A percentile compares a stretch with the other conserved stretches of the same genome.
Evolutionary conservation across 179 eudicot species (phyloP).

Genomic region (Silene coronaria): DNA sequence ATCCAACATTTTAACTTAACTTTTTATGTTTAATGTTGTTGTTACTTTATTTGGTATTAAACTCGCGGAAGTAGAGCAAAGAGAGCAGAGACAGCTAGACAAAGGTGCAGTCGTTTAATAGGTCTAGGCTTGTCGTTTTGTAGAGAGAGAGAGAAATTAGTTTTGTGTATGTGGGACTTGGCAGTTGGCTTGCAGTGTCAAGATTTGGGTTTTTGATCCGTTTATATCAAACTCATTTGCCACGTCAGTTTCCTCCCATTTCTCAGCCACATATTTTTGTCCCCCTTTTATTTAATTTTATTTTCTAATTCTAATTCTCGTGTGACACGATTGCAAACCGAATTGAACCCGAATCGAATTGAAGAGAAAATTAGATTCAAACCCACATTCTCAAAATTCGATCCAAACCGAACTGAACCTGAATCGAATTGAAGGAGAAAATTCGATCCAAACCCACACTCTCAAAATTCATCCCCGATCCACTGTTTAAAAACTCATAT

Average conservation of each 20-base stretch:
- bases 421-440: no score
- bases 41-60: background rate
- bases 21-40: background rate
- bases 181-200: slow-evolving; percentile 20
- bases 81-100: background rate
- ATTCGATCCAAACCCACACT: no score
- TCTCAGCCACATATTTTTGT: slow-evolving; percentile 65
- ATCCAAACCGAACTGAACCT: no score
- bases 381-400: no score
- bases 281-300: background rate
- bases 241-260: slow-evolving; percentile 43
- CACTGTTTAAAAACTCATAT: no score
- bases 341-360: no score
- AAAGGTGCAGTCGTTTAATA: background rate
- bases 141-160: background rate
- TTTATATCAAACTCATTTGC: slow-evolving; percentile 33
- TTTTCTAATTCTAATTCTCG: no score
- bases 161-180: slow-evolving; percentile 22
- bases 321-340: no score
- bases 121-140: background rate
- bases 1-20: slow-evolving; percentile 34
- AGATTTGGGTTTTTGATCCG: slow-evolving; percentile 40
- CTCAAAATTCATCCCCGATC: no score
- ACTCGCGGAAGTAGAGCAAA: background rate
- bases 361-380: no score